Percentiles rank a stretch among this genome's conserved stretches.
Evolutionary conservation across 352 stramenopile species (phyloP).

Genomic region (Phytophthora gonapodyides): DNA sequence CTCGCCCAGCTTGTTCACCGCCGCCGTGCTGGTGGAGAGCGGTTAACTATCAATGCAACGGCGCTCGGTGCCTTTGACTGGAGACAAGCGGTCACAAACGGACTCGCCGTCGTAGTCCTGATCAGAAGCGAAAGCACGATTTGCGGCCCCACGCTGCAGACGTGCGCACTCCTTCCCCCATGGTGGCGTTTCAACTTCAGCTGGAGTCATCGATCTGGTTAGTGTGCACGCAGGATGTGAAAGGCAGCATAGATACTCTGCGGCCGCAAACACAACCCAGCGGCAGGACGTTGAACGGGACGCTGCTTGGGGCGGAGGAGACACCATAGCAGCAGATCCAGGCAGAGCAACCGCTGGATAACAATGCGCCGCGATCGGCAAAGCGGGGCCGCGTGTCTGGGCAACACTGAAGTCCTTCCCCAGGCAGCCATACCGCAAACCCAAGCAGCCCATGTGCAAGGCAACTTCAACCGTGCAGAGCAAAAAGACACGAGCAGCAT

Average conservation of each 20-base stretch:
- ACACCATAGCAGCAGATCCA: constrained; percentile 17
- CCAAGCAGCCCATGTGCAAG: constrained; percentile 21
- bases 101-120: not conserved
- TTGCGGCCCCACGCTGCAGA: constrained; percentile 12
- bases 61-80: not conserved
- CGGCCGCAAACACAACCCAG: constrained; percentile 1
- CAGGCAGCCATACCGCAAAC: constrained; percentile 10
- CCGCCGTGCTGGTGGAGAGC: not conserved
- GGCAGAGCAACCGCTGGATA: not conserved
- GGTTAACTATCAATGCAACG: constrained; percentile 6
- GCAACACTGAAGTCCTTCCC: constrained; percentile 14
- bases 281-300: constrained; percentile 6
- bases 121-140: constrained; percentile 5
- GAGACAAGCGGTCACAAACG: not conserved
- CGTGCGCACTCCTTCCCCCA: not conserved
- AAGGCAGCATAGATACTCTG: constrained; percentile 32
- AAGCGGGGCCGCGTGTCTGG: constrained; percentile 20
- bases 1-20: not conserved
- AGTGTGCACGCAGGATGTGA: constrained; percentile 29
- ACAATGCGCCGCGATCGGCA: not conserved
- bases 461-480: constrained; percentile 18
- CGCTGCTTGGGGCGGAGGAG: constrained; percentile 22
- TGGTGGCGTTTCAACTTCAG: constrained; percentile 10
- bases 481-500: constrained; percentile 15
- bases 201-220: constrained; percentile 16